These are phyloP conservation scores for Trichoderma harzianum DNA, from an alignment of 2,329 filamentous ascomycete genomes.

Conservation along the genomic window DNA sequence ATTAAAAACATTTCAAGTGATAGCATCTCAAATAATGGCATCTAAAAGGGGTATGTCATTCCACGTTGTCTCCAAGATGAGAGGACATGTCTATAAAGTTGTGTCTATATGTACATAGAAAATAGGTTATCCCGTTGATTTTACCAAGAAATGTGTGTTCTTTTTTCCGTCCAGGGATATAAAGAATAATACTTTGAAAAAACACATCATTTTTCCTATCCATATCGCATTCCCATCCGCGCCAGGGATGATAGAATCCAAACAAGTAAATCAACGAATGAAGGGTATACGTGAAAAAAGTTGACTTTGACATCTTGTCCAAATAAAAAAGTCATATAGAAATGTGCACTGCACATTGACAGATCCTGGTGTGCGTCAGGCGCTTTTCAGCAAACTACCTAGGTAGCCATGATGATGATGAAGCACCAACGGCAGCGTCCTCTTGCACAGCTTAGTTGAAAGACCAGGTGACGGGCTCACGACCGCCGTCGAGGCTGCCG, in stretches of 20 bases:
- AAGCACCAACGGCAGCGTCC: not conserved
- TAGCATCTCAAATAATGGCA: not conserved
- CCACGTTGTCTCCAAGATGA: slow-evolving; percentile 17
- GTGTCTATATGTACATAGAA: slow-evolving; percentile 20
- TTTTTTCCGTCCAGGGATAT: not conserved
- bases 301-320: not conserved
- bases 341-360: slow-evolving; percentile 21
- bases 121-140: not conserved
- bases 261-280: slow-evolving; percentile 9
- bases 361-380: not conserved
- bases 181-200: not conserved
- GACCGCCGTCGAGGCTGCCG: slow-evolving; percentile 43
- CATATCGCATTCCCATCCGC: slow-evolving; percentile 18
- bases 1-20: not conserved
- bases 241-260: slow-evolving; percentile 16
- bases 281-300: slow-evolving; percentile 16
- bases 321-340: not conserved
- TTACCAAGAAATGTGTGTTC: not conserved
- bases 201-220: slow-evolving; percentile 12
- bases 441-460: slow-evolving; percentile 37
- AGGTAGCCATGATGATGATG: not conserved
- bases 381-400: no score
- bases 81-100: slow-evolving; percentile 15
- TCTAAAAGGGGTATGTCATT: slow-evolving; percentile 15
- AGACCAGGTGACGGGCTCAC: slow-evolving; percentile 43